phyloP scores from a whole-genome alignment of 768 basidiomycete genomes.

The Cyclocybe aegerita region DNA sequence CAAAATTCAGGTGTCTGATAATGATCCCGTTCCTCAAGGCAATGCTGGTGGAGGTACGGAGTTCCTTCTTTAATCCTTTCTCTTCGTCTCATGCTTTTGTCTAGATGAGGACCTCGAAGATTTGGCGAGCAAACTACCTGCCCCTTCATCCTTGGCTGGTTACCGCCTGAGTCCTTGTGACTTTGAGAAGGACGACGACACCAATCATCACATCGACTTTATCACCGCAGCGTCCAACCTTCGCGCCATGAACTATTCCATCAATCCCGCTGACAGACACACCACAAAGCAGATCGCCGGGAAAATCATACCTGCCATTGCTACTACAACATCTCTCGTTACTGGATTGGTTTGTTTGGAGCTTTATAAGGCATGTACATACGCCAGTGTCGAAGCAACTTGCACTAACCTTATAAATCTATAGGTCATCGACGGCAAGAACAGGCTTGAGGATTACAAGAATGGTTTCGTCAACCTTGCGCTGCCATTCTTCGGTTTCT shows the following conservation, averaged over 20 bases:
- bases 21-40: slow-evolving; percentile 74
- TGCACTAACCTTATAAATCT: not conserved
- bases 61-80: slow-evolving; percentile 9
- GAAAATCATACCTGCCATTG: slow-evolving; percentile 99
- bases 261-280: slow-evolving; percentile 83
- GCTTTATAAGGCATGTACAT: slow-evolving; percentile 80
- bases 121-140: slow-evolving; percentile 70
- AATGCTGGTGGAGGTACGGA: slow-evolving; percentile 35
- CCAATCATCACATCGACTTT: slow-evolving; percentile 98
- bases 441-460: slow-evolving; percentile 92
- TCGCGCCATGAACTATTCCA: slow-evolving; percentile 93
- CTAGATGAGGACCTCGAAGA: slow-evolving; percentile 55
- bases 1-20: slow-evolving; percentile 92
- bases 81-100: slow-evolving; percentile 7
- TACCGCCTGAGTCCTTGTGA: slow-evolving; percentile 94
- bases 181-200: slow-evolving; percentile 99
- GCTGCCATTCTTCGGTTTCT: slow-evolving; percentile 98
- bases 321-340: slow-evolving; percentile 95
- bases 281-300: slow-evolving; percentile 97
- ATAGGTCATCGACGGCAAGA: slow-evolving; percentile 94
- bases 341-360: slow-evolving; percentile 96
- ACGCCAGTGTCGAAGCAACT: not conserved
- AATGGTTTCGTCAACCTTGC: slow-evolving; percentile 99
- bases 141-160: slow-evolving; percentile 92
- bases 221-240: slow-evolving; percentile 97